Conservation (phyloP, 2,329 filamentous ascomycete species). For the Aspergillus sp. region DNA sequence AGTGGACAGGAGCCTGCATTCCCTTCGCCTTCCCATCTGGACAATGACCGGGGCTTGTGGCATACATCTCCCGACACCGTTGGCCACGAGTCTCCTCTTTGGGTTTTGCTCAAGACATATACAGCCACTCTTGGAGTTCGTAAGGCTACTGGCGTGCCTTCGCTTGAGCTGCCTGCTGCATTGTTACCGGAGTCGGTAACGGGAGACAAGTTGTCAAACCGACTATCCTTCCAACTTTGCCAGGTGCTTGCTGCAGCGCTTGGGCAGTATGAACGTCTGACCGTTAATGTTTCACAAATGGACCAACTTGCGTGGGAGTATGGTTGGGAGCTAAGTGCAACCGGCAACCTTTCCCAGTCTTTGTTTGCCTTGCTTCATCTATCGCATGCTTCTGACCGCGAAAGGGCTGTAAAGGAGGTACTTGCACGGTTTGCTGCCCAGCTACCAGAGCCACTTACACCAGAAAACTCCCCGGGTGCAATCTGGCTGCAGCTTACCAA, state of each 20-base stretch:
- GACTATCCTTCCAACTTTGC: slow-evolving; percentile 82
- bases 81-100: slow-evolving; percentile 72
- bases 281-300: slow-evolving; percentile 58
- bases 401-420: slow-evolving; percentile 68
- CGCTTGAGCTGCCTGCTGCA: slow-evolving; percentile 61
- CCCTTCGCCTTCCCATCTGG: slow-evolving; percentile 70
- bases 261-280: slow-evolving; percentile 50
- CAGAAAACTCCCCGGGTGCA: slow-evolving; percentile 38
- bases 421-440: slow-evolving; percentile 69
- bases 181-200: slow-evolving; percentile 76
- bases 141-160: slow-evolving; percentile 34
- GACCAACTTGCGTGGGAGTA: slow-evolving; percentile 69
- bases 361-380: slow-evolving; percentile 77
- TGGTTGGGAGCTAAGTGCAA: slow-evolving; percentile 48
- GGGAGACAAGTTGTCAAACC: slow-evolving; percentile 70
- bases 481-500: slow-evolving; percentile 61
- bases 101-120: slow-evolving; percentile 82
- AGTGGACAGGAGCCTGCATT: slow-evolving; percentile 67
- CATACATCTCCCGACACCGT: slow-evolving; percentile 60
- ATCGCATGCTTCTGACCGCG: slow-evolving; percentile 61
- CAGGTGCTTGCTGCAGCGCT: slow-evolving; percentile 58
- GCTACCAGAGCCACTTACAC: slow-evolving; percentile 60
- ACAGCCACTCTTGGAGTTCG: slow-evolving; percentile 46
- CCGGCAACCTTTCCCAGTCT: slow-evolving; percentile 68
- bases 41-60: slow-evolving; percentile 57